A percentile compares a stretch with the other conserved stretches of the same genome.
Evolutionary conservation across 106 monocot species (phyloP).

Genomic region (Dendrobium catenatum): DNA sequence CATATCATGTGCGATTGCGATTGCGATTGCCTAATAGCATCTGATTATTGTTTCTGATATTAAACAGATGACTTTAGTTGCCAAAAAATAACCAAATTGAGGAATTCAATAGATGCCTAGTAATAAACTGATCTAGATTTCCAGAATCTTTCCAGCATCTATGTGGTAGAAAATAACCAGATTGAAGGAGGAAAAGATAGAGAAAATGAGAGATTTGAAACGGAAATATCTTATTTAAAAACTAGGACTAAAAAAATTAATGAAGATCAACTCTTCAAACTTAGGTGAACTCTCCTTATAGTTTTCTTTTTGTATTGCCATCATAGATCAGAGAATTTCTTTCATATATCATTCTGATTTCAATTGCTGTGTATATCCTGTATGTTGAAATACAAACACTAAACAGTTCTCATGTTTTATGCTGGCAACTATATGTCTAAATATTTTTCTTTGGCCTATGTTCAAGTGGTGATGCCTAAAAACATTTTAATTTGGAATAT

Average conservation of each 20-base stretch:
- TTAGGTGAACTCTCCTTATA: too few relatives aligned
- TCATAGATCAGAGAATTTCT: not conserved
- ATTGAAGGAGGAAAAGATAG: too few relatives aligned
- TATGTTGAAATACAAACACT: slow-evolving; percentile 1
- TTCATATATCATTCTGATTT: not conserved
- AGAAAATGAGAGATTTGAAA: too few relatives aligned
- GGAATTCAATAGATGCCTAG: not conserved
- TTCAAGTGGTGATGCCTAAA: too few relatives aligned
- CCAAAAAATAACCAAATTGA: not conserved
- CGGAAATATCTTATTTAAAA: not conserved
- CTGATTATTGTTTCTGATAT: not conserved
- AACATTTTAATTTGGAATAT: not conserved
- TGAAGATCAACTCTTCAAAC: too few relatives aligned
- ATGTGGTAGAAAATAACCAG: too few relatives aligned
- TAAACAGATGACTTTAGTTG: not conserved
- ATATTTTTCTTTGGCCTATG: too few relatives aligned
- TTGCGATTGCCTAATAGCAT: too few relatives aligned
- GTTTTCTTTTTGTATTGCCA: not conserved
- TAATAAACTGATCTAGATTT: not conserved
- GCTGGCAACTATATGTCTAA: too few relatives aligned
- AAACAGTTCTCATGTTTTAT: too few relatives aligned
- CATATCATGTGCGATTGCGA: too few relatives aligned
- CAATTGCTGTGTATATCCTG: not conserved
- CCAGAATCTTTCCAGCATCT: not conserved
- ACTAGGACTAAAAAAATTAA: not conserved